These are phyloP conservation scores for Monosporascus ibericus DNA, from an alignment of 2,329 filamentous ascomycete species.

Conservation along the genomic window DNA sequence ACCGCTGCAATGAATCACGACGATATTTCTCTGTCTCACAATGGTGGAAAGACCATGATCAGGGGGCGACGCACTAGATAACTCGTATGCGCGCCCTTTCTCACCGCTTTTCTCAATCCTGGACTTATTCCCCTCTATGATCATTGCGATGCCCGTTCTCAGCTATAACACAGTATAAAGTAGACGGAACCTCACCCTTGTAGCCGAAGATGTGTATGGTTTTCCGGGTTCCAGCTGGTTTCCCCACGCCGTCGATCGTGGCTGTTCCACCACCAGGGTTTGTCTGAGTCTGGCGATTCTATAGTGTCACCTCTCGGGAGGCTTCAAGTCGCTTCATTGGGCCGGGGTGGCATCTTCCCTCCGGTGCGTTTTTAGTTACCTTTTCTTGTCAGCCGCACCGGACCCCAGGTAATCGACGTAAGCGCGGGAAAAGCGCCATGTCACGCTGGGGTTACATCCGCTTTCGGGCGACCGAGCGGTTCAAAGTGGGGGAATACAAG, in stretches of 20 bases:
- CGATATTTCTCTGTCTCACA: neutral
- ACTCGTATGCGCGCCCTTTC: neutral
- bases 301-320: neutral
- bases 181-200: too few relatives aligned
- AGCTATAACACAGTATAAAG: too few relatives aligned
- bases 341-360: neutral
- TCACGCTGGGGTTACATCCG: too few relatives aligned
- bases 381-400: neutral
- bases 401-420: neutral
- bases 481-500: too few relatives aligned
- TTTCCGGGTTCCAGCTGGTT: too few relatives aligned
- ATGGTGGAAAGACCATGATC: neutral
- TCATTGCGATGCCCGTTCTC: neutral
- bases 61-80: neutral
- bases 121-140: neutral
- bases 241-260: neutral
- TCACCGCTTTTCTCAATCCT: too few relatives aligned
- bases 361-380: neutral
- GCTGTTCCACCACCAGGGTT: neutral
- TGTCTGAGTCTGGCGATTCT: neutral
- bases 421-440: neutral
- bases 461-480: too few relatives aligned
- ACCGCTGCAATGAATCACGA: neutral
- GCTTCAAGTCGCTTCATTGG: neutral
- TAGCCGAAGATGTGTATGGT: too few relatives aligned